Percentiles rank a stretch among this genome's conserved stretches.
These are phyloP conservation scores for Aquilaria agallochum DNA, from an alignment of 441 rosid species.

Conservation along the genomic window DNA sequence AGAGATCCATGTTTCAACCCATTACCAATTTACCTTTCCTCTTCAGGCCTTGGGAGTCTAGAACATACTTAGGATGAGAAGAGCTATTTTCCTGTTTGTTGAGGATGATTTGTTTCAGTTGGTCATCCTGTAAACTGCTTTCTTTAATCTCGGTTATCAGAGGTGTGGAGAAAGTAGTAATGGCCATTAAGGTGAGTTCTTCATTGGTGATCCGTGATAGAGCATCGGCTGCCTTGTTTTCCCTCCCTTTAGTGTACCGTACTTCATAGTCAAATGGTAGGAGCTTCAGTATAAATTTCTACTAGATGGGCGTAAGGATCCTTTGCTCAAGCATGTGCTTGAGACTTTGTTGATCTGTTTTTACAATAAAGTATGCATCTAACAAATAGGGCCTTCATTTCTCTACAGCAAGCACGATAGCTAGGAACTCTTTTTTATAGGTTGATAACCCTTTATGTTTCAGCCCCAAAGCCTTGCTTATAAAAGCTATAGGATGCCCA, in stretches of 20 bases:
- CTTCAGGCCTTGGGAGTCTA: neutral
- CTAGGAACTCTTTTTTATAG: neutral
- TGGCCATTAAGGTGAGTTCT: neutral
- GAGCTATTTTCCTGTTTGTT: neutral
- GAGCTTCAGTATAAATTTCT: neutral
- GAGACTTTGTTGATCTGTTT: slow-evolving; percentile 6
- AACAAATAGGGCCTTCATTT: slow-evolving; percentile 3
- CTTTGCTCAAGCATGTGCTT: neutral
- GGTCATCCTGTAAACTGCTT: neutral
- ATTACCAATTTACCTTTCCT: neutral
- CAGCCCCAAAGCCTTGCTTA: neutral
- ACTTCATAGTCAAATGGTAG: neutral
- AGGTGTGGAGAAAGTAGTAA: neutral
- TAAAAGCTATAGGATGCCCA: neutral
- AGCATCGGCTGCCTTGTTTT: neutral
- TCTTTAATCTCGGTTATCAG: neutral
- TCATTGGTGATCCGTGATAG: neutral
- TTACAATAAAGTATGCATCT: neutral
- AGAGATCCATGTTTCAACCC: neutral
- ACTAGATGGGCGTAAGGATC: neutral
- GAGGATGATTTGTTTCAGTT: no score
- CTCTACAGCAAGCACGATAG: neutral
- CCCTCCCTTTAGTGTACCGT: neutral
- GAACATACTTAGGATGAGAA: neutral
- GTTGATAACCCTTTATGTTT: neutral